phyloP scores from a whole-genome alignment of 345 rosid genomes.

The Salix brachista region DNA sequence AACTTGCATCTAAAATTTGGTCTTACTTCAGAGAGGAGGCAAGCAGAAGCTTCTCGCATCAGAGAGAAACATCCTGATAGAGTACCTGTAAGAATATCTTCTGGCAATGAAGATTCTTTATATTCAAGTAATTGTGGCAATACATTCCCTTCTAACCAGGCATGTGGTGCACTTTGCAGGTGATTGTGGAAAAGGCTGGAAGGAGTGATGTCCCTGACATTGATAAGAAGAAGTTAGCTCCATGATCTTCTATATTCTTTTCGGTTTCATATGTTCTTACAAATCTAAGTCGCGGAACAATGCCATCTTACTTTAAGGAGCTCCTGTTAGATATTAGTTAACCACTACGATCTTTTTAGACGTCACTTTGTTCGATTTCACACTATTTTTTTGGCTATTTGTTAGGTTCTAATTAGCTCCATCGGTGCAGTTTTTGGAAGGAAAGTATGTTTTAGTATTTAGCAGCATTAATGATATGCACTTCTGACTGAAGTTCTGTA shows the following conservation, averaged over 20 bases:
- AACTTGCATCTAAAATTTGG: not conserved
- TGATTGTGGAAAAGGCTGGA: slow-evolving; percentile 88
- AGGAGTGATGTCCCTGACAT: slow-evolving; percentile 89
- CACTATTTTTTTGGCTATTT: not conserved
- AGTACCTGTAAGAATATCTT: slow-evolving; percentile 56
- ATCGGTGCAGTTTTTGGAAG: too few relatives aligned
- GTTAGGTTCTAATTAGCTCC: too few relatives aligned
- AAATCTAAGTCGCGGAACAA: not conserved
- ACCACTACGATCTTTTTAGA: not conserved
- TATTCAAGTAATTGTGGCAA: not conserved
- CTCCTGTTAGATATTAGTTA: not conserved
- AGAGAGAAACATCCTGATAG: slow-evolving; percentile 90
- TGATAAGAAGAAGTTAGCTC: slow-evolving; percentile 89
- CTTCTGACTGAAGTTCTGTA: not conserved
- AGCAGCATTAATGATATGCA: not conserved
- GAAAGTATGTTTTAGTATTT: not conserved
- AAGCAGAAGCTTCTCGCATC: slow-evolving; percentile 72
- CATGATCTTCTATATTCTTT: not conserved
- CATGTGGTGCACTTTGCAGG: slow-evolving; percentile 50
- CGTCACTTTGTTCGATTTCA: not conserved
- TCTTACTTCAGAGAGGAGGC: slow-evolving; percentile 61
- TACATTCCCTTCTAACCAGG: slow-evolving; percentile 1
- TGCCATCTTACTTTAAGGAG: not conserved
- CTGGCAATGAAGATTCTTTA: not conserved
- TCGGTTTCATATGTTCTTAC: not conserved